phyloP scores from a whole-genome alignment of 2,329 filamentous ascomycete species.

The Aureobasidium namibiae region DNA sequence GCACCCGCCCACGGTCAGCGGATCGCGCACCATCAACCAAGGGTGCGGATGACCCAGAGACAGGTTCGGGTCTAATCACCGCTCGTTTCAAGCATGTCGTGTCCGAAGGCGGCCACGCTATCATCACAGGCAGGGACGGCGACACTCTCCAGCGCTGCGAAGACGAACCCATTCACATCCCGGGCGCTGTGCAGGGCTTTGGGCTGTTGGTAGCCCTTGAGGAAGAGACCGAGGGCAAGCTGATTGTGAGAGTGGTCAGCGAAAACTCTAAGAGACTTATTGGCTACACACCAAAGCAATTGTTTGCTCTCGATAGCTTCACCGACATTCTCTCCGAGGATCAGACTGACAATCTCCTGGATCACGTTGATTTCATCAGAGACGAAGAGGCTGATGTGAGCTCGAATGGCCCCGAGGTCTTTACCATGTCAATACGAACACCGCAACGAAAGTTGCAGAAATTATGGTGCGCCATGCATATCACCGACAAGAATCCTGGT shows the following conservation, averaged over 20 bases:
- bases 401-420: slow-evolving; percentile 75
- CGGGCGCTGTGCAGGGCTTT: slow-evolving; percentile 73
- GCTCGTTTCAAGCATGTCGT: slow-evolving; percentile 70
- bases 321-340: slow-evolving; percentile 78
- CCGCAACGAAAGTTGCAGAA: slow-evolving; percentile 52
- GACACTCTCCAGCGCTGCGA: slow-evolving; percentile 70
- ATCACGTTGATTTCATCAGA: slow-evolving; percentile 80
- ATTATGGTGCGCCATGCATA: slow-evolving; percentile 81
- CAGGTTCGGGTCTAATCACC: slow-evolving; percentile 47
- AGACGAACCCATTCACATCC: slow-evolving; percentile 84
- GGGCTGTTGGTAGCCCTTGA: slow-evolving; percentile 67
- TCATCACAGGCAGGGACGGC: slow-evolving; percentile 72
- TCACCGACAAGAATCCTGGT: slow-evolving; percentile 58
- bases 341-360: slow-evolving; percentile 72
- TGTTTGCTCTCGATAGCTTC: slow-evolving; percentile 69
- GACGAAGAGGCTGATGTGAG: slow-evolving; percentile 72
- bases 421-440: slow-evolving; percentile 64
- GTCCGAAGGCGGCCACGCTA: slow-evolving; percentile 69
- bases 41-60: slow-evolving; percentile 31
- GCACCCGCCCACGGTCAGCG: slow-evolving; percentile 18
- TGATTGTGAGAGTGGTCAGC: slow-evolving; percentile 65
- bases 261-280: slow-evolving; percentile 72
- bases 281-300: slow-evolving; percentile 65
- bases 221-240: slow-evolving; percentile 54
- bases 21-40: slow-evolving; percentile 23